Base-by-base conservation (phyloP, 345 rosid species). In the Psidium friedrichsthalianum region DNA sequence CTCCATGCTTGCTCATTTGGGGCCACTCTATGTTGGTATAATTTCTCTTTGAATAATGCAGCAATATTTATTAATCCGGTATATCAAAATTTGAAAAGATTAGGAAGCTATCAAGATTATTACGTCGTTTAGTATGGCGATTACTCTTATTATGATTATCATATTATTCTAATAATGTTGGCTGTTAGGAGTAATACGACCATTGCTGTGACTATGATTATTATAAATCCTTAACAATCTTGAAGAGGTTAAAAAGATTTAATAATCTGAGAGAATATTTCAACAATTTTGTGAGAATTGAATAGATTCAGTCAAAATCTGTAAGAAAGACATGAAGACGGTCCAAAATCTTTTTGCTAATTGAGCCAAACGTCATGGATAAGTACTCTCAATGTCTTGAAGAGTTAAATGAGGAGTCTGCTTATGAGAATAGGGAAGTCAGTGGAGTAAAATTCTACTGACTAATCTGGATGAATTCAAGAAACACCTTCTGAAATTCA, bases 21-120 rank as follows among this genome's bases (percentile, higher is more conserved):
- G 24, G 64, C 64, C 64, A 16, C 56, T 54, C 22, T 5, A 18
- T 25, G 16, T 1, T 25, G 29, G 3, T 25, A 57, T 57, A 57
- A 57, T 5, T 52, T 57, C 64, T 27, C 2, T 59, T 27, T 59
- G 36, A 36, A 59, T 59, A 27, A 0, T 27, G 8, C n/a, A n/a
- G 2, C 36, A n/a, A 27, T n/a, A 2, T 27, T 1, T 59, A 59
- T 59, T 1, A 6, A 59, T n/a, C 69, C 6, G 36, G 3, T 36
- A 0, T 27, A 59, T 13, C 0, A 7, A n/a, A 1, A 59, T n/a
- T 59, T 27, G 0, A 2, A 27, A 59, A 27, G 18, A n/a, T 0
- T 2, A 1, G 69, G 36, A 1, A 1, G 36, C 25, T 58, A 5
- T n/a, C 1, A 5, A 5, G 5, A 56, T 24, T 29, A 27, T 61